Percentiles rank a stretch among this genome's conserved stretches.
Conservation (phyloP, 345 rosid genomes). For the Cardamine resedifolia region DNA sequence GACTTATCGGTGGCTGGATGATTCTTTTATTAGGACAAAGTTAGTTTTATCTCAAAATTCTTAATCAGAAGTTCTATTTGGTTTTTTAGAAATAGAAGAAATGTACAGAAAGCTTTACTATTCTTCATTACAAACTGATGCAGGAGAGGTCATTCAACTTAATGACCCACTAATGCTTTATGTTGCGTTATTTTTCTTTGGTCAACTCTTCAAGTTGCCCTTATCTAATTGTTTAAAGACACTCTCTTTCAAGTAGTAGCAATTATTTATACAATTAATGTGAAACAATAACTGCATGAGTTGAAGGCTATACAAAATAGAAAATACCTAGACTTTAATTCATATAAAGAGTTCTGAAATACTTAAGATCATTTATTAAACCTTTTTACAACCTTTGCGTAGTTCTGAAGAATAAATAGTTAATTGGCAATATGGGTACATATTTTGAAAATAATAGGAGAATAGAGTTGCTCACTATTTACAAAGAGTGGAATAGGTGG, state of each 20-base stretch:
- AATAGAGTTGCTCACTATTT: too few species aligned
- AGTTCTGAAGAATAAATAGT: too few species aligned
- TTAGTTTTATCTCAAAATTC: not conserved
- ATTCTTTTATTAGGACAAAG: slow-evolving; percentile 18
- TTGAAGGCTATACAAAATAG: too few species aligned
- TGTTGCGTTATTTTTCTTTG: not conserved
- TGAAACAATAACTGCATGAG: not conserved
- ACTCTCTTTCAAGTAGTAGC: not conserved
- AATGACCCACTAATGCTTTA: slow-evolving; percentile 12
- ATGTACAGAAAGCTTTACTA: slow-evolving; percentile 9
- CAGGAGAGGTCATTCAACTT: slow-evolving; percentile 13
- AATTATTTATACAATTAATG: not conserved
- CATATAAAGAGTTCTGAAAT: too few species aligned
- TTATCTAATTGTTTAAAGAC: not conserved
- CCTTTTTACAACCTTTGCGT: too few species aligned
- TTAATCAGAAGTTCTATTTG: not conserved
- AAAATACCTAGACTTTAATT: too few species aligned
- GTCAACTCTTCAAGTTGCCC: slow-evolving; percentile 32
- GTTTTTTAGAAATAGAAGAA: not conserved
- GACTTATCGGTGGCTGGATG: slow-evolving; percentile 3
- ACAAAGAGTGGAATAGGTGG: too few species aligned
- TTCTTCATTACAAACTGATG: slow-evolving; percentile 4
- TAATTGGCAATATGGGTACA: too few species aligned
- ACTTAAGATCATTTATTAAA: too few species aligned
- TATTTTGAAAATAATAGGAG: too few species aligned